Evolutionary conservation across 495 filamentous ascomycete species (phyloP).

Genomic region (Tuber aestivum): DNA sequence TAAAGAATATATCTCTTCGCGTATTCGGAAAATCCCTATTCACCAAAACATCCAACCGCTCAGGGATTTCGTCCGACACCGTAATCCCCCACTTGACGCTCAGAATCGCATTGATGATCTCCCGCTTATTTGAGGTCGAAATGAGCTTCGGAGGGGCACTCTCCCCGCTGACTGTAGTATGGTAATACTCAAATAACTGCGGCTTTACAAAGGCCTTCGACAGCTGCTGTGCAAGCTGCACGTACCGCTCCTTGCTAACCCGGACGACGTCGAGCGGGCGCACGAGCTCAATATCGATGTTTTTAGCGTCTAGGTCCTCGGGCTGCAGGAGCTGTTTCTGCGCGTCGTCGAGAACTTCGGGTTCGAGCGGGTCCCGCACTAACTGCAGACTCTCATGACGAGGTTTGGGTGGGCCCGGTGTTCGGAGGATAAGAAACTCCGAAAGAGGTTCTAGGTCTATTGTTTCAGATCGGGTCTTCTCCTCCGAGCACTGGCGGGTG

Average conservation of each 20-base stretch:
- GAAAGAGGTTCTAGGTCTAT: slow-evolving; percentile 1
- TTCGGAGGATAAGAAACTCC: slow-evolving; percentile 31
- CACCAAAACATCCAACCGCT: slow-evolving; percentile 38
- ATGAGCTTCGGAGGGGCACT: background rate
- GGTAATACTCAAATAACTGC: slow-evolving; percentile 32
- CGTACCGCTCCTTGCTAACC: slow-evolving; percentile 34
- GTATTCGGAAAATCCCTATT: slow-evolving; percentile 18
- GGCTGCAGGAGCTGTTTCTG: slow-evolving; percentile 12
- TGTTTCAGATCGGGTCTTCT: slow-evolving; percentile 2
- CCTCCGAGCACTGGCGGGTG: slow-evolving; percentile 2
- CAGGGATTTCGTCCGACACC: slow-evolving; percentile 34
- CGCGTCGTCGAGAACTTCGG: slow-evolving; percentile 20
- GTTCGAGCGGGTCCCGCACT: background rate
- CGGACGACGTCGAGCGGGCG: slow-evolving; percentile 8
- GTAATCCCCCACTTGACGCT: slow-evolving; percentile 29
- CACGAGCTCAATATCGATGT: slow-evolving; percentile 33
- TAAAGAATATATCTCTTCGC: slow-evolving; percentile 40
- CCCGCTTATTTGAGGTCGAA: slow-evolving; percentile 11
- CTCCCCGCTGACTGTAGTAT: background rate
- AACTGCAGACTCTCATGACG: slow-evolving; percentile 4
- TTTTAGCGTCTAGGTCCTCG: slow-evolving; percentile 21
- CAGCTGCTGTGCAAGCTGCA: slow-evolving; percentile 29
- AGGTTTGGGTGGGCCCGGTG: slow-evolving; percentile 15
- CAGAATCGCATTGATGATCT: slow-evolving; percentile 29
- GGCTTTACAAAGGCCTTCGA: slow-evolving; percentile 21